phyloP scores from a whole-genome alignment of 2,329 filamentous ascomycete species.

The Emergomyces africanus region DNA sequence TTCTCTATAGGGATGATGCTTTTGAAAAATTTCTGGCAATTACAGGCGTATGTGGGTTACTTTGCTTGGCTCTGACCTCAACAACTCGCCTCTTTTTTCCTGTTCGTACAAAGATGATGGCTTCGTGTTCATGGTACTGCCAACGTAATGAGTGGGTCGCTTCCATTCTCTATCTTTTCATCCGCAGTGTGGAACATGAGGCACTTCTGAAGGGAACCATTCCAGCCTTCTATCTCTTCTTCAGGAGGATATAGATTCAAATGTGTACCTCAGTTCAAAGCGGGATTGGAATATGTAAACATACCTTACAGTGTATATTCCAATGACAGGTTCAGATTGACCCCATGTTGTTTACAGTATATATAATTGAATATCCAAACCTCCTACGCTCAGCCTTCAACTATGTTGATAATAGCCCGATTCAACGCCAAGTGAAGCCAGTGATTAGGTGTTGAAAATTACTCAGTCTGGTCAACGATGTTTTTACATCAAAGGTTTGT shows the following conservation, averaged over 20 bases:
- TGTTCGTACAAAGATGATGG: not conserved
- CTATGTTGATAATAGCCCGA: not conserved
- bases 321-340: not conserved
- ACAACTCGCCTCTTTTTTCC: not conserved
- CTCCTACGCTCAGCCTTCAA: not conserved
- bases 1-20: not conserved
- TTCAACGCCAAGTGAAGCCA: not conserved
- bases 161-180: not conserved
- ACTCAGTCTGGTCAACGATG: not conserved
- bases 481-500: not conserved
- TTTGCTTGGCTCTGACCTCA: not conserved
- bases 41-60: not conserved
- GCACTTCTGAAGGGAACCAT: not conserved
- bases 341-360: not conserved
- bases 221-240: not conserved
- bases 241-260: too few species aligned
- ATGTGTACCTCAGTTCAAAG: too few species aligned
- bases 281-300: too few species aligned
- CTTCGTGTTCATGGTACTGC: not conserved
- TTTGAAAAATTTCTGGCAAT: not conserved
- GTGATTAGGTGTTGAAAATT: not conserved
- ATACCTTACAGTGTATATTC: too few species aligned
- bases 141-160: not conserved
- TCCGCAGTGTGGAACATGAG: not conserved
- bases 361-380: not conserved